Conservation (phyloP, 2,329 filamentous ascomycete species). For the Diaporthe vaccinii region DNA sequence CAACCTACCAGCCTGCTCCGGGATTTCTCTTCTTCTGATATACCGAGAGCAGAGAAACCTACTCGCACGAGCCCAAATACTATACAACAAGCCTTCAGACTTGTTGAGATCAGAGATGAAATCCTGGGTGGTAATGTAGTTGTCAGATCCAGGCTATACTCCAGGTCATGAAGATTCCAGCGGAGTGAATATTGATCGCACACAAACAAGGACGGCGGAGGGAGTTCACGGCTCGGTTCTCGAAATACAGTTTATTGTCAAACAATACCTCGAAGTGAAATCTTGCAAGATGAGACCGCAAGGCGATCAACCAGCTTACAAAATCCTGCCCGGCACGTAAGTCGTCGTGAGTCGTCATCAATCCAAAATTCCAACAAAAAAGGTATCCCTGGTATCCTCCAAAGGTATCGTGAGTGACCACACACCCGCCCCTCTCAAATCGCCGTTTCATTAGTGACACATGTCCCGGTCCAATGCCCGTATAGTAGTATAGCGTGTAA, state of each 20-base stretch:
- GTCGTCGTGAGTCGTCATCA: slow-evolving; percentile 25
- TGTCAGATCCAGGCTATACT: not conserved
- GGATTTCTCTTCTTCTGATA: not conserved
- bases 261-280: slow-evolving; percentile 21
- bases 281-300: slow-evolving; percentile 11
- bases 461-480: slow-evolving; percentile 2
- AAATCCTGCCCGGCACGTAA: slow-evolving; percentile 1
- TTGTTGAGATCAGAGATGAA: not conserved
- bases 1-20: not conserved
- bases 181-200: not conserved
- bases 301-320: slow-evolving; percentile 8
- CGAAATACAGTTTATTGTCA: slow-evolving; percentile 26
- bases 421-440: not conserved
- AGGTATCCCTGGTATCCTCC: slow-evolving; percentile 18
- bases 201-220: not conserved
- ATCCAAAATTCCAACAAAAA: slow-evolving; percentile 17
- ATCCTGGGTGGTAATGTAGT: not conserved
- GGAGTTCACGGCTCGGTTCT: not conserved
- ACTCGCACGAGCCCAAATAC: too few species aligned
- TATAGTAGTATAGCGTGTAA: slow-evolving; percentile 27
- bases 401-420: slow-evolving; percentile 8
- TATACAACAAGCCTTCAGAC: not conserved
- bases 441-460: slow-evolving; percentile 25
- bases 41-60: not conserved
- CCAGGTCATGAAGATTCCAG: not conserved